Percentiles rank a stretch among this genome's conserved stretches.
These are phyloP conservation scores for Tricholoma bakamatsutake DNA, from an alignment of 768 basidiomycete species.

Conservation along the genomic window DNA sequence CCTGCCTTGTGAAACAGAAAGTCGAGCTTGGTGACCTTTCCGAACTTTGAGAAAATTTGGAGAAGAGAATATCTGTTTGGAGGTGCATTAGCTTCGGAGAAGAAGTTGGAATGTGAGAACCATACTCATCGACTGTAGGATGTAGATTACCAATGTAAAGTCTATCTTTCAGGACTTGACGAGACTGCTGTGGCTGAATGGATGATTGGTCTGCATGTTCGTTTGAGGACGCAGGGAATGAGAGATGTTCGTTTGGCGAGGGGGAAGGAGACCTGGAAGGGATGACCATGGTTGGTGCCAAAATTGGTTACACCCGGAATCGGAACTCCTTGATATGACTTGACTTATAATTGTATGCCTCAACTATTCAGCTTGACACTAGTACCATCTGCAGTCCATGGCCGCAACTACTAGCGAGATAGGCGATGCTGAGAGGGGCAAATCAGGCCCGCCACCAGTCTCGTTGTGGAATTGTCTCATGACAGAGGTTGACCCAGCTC, in stretches of 20 bases:
- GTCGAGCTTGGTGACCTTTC: conserved; percentile 89
- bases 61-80: conserved; percentile 74
- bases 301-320: neutral
- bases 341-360: neutral
- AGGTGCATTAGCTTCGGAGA: neutral
- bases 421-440: neutral
- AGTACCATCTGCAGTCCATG: too few relatives aligned
- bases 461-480: conserved; percentile 34
- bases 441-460: neutral
- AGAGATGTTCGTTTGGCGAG: conserved; percentile 13
- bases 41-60: conserved; percentile 87
- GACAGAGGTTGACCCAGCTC: conserved; percentile 46
- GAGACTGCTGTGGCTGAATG: conserved; percentile 16
- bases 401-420: neutral
- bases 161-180: conserved; percentile 55
- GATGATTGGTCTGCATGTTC: conserved; percentile 17
- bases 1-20: conserved; percentile 95
- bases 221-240: conserved; percentile 15
- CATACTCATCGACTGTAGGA: conserved; percentile 82
- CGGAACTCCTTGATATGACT: neutral
- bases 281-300: neutral
- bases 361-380: too few relatives aligned
- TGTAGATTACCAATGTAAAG: conserved; percentile 90
- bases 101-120: conserved; percentile 13
- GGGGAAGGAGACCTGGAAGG: neutral